Base-by-base conservation (phyloP, 164 flowering plant genomes). In the Umbilicus rupestris region DNA sequence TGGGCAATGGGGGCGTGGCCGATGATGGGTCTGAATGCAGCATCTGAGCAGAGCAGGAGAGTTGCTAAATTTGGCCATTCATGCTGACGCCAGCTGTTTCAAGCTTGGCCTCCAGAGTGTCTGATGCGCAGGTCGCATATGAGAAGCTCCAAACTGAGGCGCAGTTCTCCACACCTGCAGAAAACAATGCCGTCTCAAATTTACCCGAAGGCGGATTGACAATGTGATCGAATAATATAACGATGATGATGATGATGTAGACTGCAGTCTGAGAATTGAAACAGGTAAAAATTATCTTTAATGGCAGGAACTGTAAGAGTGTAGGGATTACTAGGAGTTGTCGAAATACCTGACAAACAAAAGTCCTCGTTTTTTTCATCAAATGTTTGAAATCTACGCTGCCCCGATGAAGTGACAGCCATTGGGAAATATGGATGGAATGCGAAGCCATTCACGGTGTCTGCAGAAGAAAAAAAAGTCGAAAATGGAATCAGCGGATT, bases 351-450 rank as follows among this genome's bases (percentile, higher is more conserved):
- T 29, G 74, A 79, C 65, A 87, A 72, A 73, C 57, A 69, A 44
- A 78, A 68, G 37, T 75, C 78, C 20, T 81, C 89, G 35, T 78
- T 68, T 55, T 50, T 60, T 44, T 77, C 87, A 71, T 87, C 96
- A 26, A 82, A 84, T 73, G 62, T 71, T 63, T 73, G 73, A 78
- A 84, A 94, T 78, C 97, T 87, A 46, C 99, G 80, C 67, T 91
- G 97, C 11, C 99, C 99, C 24, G 99, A 94, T 57, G 99, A 82
- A 64, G 96, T 64, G 52, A 85, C 88, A 39, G 89, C 87, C 87
- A 91, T 83, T 20, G 97, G 90, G 59, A 85, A 77, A 78, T 65
- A 87, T 1, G 97, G 99, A 78, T 94, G 97, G 76, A 94, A 94
- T 71, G 81, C 74, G 66, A 94, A 83, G 64, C 96, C 86, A 79